These are phyloP conservation scores for Crithidia brevicula DNA, from an alignment of 208 protist species.

Conservation along the genomic window DNA sequence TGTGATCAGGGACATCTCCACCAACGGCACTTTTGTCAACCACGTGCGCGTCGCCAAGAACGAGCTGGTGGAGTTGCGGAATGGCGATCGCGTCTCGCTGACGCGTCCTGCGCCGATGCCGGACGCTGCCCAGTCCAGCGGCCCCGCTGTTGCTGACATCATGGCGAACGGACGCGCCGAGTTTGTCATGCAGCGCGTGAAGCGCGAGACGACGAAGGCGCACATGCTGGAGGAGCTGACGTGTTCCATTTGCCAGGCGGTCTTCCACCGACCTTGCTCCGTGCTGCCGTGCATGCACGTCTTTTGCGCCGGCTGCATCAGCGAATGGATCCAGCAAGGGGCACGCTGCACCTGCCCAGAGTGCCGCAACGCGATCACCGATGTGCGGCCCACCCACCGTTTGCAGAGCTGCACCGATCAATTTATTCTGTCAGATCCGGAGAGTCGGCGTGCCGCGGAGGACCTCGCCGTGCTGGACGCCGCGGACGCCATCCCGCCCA, in stretches of 20 bases:
- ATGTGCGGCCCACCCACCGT: slow-evolving; percentile 81
- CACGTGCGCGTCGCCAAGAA: slow-evolving; percentile 51
- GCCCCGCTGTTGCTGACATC: not conserved
- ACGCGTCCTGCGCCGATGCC: slow-evolving; percentile 24
- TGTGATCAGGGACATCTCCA: slow-evolving; percentile 63
- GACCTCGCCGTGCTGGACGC: slow-evolving; percentile 55
- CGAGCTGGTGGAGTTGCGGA: slow-evolving; percentile 45
- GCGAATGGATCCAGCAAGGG: slow-evolving; percentile 49
- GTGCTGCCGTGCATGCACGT: slow-evolving; percentile 90
- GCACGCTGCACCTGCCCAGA: slow-evolving; percentile 52
- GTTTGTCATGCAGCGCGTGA: slow-evolving; percentile 72
- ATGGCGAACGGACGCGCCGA: slow-evolving; percentile 26
- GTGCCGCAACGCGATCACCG: slow-evolving; percentile 56
- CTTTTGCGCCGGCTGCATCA: slow-evolving; percentile 88
- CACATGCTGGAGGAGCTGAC: slow-evolving; percentile 71
- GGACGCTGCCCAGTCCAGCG: too few species aligned
- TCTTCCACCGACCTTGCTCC: slow-evolving; percentile 81
- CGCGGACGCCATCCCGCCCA: slow-evolving; percentile 60
- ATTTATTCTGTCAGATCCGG: slow-evolving; percentile 52
- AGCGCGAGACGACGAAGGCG: slow-evolving; percentile 33
- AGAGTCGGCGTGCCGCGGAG: slow-evolving; percentile 33
- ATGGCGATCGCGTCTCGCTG: slow-evolving; percentile 59
- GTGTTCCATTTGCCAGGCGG: slow-evolving; percentile 66
- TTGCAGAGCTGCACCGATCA: slow-evolving; percentile 79
- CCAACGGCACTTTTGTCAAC: slow-evolving; percentile 87